Evolutionary conservation across 306 rosid genomes (phyloP).

Genomic region (Cicer cuneatum): DNA sequence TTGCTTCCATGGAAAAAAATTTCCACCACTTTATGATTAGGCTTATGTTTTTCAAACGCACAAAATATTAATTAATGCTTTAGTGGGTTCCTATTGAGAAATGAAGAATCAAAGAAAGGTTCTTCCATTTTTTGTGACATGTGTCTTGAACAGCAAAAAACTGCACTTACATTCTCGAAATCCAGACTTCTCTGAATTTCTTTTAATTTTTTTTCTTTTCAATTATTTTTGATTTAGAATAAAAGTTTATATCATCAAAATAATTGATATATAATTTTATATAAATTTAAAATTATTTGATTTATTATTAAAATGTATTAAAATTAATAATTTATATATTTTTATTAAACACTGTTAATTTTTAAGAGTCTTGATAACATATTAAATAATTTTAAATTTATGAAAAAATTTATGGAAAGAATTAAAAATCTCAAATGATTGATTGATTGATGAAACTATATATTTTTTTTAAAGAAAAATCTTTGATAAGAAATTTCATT

Average conservation of each 20-base stretch:
- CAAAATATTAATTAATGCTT: slow-evolving; percentile 28
- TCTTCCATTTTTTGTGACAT: slow-evolving; percentile 44
- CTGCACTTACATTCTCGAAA: too few relatives aligned
- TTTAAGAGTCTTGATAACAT: too few relatives aligned
- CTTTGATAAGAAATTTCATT: slow-evolving; percentile 18
- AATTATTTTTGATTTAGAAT: too few relatives aligned
- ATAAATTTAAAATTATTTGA: too few relatives aligned
- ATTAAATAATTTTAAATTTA: slow-evolving; percentile 34
- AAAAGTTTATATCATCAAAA: too few relatives aligned
- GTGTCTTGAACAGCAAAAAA: slow-evolving; percentile 59
- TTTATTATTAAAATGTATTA: too few relatives aligned
- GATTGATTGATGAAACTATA: slow-evolving; percentile 16
- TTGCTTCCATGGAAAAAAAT: slow-evolving; percentile 27
- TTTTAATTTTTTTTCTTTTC: too few relatives aligned
- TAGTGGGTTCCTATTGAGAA: slow-evolving; percentile 57
- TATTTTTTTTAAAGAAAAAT: slow-evolving; percentile 8
- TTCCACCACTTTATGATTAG: slow-evolving; percentile 49
- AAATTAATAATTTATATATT: too few relatives aligned
- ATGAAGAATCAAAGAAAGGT: slow-evolving; percentile 39
- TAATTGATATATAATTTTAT: too few relatives aligned
- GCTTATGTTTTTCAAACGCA: slow-evolving; percentile 45
- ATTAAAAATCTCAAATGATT: slow-evolving; percentile 45
- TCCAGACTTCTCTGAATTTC: too few relatives aligned
- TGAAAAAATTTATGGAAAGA: too few relatives aligned
- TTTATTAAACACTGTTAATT: too few relatives aligned